These are phyloP conservation scores for Xylaria palmicola DNA, from an alignment of 495 filamentous ascomycete genomes.

Conservation along the genomic window DNA sequence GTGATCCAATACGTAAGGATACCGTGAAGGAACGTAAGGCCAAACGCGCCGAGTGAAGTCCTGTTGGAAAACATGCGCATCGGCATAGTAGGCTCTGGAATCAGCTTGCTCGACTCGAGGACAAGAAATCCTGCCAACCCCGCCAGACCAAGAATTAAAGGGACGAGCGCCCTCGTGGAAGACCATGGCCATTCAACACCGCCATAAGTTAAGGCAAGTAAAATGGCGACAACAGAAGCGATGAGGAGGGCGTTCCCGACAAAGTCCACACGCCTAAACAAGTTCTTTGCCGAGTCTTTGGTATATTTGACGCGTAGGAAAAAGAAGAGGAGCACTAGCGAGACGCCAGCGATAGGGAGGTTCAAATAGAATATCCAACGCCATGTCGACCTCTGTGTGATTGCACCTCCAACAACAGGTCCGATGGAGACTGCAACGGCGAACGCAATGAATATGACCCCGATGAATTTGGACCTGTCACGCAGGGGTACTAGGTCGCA, in stretches of 20 bases:
- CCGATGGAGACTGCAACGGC: not conserved
- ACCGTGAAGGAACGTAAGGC: slow-evolving; percentile 4
- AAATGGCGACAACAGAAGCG: slow-evolving; percentile 28
- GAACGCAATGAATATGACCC: not conserved
- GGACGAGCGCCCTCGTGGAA: slow-evolving; percentile 19
- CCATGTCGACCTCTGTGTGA: not conserved
- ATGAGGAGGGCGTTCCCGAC: slow-evolving; percentile 32
- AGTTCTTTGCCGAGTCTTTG: not conserved
- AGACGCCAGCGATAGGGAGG: not conserved
- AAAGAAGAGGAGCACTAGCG: not conserved
- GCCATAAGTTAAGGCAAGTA: slow-evolving; percentile 31
- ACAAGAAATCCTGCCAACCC: slow-evolving; percentile 24
- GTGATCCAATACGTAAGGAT: slow-evolving; percentile 30
- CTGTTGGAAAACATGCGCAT: slow-evolving; percentile 35
- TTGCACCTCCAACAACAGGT: not conserved
- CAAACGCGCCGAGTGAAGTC: slow-evolving; percentile 27
- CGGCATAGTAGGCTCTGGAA: slow-evolving; percentile 32
- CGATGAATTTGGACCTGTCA: not conserved
- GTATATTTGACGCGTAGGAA: not conserved
- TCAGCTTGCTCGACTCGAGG: slow-evolving; percentile 27
- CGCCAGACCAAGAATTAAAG: slow-evolving; percentile 19
- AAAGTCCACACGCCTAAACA: slow-evolving; percentile 26
- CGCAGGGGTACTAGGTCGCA: not conserved
- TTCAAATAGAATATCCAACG: not conserved
- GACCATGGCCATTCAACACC: slow-evolving; percentile 29